phyloP scores from a whole-genome alignment of 208 protist genomes.

The Trypanosoma brucei region DNA sequence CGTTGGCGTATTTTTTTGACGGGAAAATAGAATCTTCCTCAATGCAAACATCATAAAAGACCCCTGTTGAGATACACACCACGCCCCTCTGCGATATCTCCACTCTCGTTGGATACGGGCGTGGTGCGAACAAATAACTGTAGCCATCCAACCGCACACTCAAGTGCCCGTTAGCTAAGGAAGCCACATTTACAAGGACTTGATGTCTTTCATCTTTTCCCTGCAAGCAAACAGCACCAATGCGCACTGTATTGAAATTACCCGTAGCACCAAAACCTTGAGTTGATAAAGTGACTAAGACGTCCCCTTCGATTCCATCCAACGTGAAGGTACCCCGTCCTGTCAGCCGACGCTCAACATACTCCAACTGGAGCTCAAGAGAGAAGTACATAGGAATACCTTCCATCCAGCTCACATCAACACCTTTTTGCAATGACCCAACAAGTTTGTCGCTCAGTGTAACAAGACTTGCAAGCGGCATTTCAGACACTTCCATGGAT shows the following conservation, averaged over 20 bases:
- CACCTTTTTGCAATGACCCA: neutral
- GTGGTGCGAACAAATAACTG: conserved; percentile 16
- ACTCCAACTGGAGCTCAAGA: conserved; percentile 6
- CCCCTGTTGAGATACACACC: conserved; percentile 22
- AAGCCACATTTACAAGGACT: conserved; percentile 11
- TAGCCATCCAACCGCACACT: conserved; percentile 26
- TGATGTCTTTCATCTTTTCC: conserved; percentile 3
- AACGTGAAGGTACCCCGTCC: conserved; percentile 20
- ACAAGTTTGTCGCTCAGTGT: conserved; percentile 17
- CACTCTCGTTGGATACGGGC: conserved; percentile 17
- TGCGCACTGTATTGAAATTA: conserved; percentile 5
- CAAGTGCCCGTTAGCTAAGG: neutral
- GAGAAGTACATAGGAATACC: conserved; percentile 17
- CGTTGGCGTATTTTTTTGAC: conserved; percentile 27
- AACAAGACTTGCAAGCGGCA: conserved; percentile 21
- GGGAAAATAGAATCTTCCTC: conserved; percentile 37
- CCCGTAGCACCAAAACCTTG: conserved; percentile 10
- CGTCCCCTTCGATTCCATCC: conserved; percentile 12
- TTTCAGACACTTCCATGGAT: conserved; percentile 8
- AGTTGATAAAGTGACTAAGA: conserved; percentile 1
- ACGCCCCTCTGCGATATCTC: conserved; percentile 23
- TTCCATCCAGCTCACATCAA: conserved; percentile 14
- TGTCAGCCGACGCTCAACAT: neutral
- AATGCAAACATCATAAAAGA: conserved; percentile 33
- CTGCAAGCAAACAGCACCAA: conserved; percentile 20